Evolutionary conservation across 148 eudicot species (phyloP).

Genomic region (Nepenthes gracilis): DNA sequence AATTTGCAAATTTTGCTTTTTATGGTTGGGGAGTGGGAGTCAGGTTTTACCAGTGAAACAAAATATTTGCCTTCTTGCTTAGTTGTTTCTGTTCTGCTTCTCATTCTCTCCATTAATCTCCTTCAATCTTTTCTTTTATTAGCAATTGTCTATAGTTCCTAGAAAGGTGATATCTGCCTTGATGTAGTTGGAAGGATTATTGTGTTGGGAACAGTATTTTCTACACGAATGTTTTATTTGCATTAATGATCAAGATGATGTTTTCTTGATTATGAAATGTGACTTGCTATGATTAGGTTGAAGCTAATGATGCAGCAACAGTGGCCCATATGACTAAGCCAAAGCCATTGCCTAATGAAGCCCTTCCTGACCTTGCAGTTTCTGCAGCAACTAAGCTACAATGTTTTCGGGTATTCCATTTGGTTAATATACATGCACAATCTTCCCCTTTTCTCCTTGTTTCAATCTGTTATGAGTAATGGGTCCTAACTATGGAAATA

Average conservation of each 20-base stretch:
- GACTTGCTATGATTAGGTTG: conserved; percentile 44
- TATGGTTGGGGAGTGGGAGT: too few relatives aligned
- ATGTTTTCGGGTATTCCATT: conserved; percentile 55
- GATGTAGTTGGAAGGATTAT: too few relatives aligned
- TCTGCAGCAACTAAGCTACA: conserved; percentile 91
- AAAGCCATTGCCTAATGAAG: conserved; percentile 81
- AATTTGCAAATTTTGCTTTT: too few relatives aligned
- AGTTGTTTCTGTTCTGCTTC: not conserved
- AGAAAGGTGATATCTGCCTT: too few relatives aligned
- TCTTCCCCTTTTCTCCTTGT: too few relatives aligned
- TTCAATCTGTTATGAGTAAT: not conserved
- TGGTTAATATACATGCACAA: not conserved
- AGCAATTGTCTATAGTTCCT: too few relatives aligned
- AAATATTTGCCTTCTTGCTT: not conserved
- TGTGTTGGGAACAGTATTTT: too few relatives aligned
- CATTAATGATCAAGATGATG: too few relatives aligned
- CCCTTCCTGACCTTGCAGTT: conserved; percentile 73
- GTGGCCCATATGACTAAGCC: conserved; percentile 93
- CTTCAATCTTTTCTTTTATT: too few relatives aligned
- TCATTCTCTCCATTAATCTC: not conserved
- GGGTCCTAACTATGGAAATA: not conserved
- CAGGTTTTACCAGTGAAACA: too few relatives aligned
- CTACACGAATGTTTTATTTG: too few relatives aligned
- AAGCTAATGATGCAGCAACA: conserved; percentile 86
- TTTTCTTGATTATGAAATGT: not conserved